Evolutionary conservation across 1,284 basidiomycete species (phyloP).

Genomic region (Apiotrichum gracile): DNA sequence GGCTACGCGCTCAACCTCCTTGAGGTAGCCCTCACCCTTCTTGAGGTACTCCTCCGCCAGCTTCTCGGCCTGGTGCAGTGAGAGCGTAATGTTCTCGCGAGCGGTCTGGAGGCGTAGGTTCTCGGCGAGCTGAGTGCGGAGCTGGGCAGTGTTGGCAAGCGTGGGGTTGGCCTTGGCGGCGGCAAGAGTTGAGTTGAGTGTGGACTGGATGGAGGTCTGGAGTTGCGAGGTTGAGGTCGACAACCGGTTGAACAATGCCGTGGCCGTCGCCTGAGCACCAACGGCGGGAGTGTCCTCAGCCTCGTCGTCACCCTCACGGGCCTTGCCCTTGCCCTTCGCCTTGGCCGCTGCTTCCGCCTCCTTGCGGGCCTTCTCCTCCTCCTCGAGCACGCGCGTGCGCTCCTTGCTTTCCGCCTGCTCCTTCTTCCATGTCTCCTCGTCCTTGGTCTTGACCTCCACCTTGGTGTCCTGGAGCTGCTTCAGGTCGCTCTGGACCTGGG

Average conservation of each 20-base stretch:
- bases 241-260: constrained; percentile 29
- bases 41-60: constrained; percentile 61
- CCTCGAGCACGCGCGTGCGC: constrained; percentile 5
- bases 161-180: constrained; percentile 51
- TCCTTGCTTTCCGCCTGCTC: constrained; percentile 26
- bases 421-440: constrained; percentile 25
- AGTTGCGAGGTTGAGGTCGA: constrained; percentile 33
- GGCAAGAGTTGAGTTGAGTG: constrained; percentile 56
- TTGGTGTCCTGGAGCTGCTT: constrained; percentile 46
- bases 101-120: constrained; percentile 56
- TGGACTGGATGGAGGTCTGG: constrained; percentile 52
- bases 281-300: not conserved
- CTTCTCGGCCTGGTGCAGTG: constrained; percentile 68
- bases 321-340: constrained; percentile 35
- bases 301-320: constrained; percentile 8
- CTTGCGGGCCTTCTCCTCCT: constrained; percentile 24
- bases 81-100: constrained; percentile 40
- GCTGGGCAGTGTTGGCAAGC: constrained; percentile 39
- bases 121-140: constrained; percentile 59
- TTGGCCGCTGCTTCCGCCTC: constrained; percentile 5
- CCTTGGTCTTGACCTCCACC: constrained; percentile 40
- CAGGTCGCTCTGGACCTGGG: constrained; percentile 75
- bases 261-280: constrained; percentile 18
- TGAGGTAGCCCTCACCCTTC: constrained; percentile 61
- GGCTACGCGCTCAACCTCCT: constrained; percentile 56